Evolutionary conservation across 75 land plant species (phyloP), one percentile per base, ranked within the genome.

Genomic region (Sequoiadendron giganteum): DNA sequence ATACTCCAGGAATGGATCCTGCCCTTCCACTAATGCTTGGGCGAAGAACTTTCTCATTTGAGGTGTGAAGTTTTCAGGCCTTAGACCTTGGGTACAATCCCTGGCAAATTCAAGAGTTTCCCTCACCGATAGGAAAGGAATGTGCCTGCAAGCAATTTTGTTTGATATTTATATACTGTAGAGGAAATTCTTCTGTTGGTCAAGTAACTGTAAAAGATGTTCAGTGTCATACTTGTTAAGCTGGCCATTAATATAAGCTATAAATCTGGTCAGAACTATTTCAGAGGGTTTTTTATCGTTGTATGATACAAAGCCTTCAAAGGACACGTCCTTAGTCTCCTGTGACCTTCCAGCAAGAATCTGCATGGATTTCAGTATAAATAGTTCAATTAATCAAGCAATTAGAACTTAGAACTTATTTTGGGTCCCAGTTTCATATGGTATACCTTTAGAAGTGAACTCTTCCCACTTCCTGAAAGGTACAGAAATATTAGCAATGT

Each of bases 21-120:
- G 91, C 38, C 89, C 89, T 80, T 90, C 89, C 38, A 90, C 91
- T 47, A 90, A 80, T 32, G 91, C 91, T 75, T 90, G 91, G 3
- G 91, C 91, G 36, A 90, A 90, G 61, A 87, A 90, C 65, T 88
- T 90, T n/a, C 89, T 84, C 89, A 90, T 88, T 38, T 88, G 84
- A 45, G 91, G 91, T 61, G 91, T 84, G 88, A 90, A 88, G 70
- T 88, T 90, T 47, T 90, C 89, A n/a, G 91, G 91, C 19, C 85
- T 73, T 73, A 90, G 42, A 30, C 89, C 86, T 85, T 85, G 89
- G 1, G 89, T 88, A 36, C 92, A 91, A 30, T 91, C 89, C 84
- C 86, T 84, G 55, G 92, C 92, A 89, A 91, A 91, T 83, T 91
- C 90, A 47, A 91, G 82, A 36, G 92, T 91, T 86, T 89, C 92